Evolutionary conservation across 2,329 filamentous ascomycete species (phyloP).

Genomic region (Pseudocercospora eumusae): DNA sequence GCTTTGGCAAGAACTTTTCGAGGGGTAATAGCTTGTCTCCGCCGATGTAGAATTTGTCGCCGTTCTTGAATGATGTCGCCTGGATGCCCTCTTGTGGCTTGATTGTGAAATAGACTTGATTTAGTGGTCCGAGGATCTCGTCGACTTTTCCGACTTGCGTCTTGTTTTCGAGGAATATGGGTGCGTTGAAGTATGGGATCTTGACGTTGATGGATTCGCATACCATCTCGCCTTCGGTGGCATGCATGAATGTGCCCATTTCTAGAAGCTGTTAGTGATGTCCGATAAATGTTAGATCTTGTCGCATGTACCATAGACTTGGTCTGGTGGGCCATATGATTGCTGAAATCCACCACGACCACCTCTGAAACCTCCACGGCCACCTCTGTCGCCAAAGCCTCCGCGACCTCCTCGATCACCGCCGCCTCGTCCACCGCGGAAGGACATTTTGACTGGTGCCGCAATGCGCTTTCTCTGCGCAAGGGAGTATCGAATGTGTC

Average conservation of each 20-base stretch:
- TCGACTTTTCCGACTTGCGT: slow-evolving; percentile 87
- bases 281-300: neutral
- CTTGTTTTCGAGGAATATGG: slow-evolving; percentile 99
- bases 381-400: slow-evolving; percentile 23
- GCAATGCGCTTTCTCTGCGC: slow-evolving; percentile 12
- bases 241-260: slow-evolving; percentile 92
- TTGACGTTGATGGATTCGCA: slow-evolving; percentile 94
- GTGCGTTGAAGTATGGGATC: slow-evolving; percentile 98
- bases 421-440: slow-evolving; percentile 32
- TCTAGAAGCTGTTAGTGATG: slow-evolving; percentile 49
- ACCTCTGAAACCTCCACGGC: slow-evolving; percentile 32
- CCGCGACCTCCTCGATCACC: slow-evolving; percentile 23
- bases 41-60: slow-evolving; percentile 92
- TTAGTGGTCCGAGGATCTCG: slow-evolving; percentile 95
- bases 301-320: slow-evolving; percentile 44
- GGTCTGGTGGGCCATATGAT: slow-evolving; percentile 48
- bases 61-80: slow-evolving; percentile 88
- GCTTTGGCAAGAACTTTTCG: slow-evolving; percentile 95
- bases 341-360: slow-evolving; percentile 37
- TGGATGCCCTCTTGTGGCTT: slow-evolving; percentile 97
- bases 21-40: slow-evolving; percentile 90
- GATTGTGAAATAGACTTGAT: slow-evolving; percentile 97
- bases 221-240: slow-evolving; percentile 96
- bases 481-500: neutral
- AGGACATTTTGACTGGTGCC: slow-evolving; percentile 30